A percentile compares a stretch with the other conserved stretches of the same genome.
These are phyloP conservation scores for Ilex asprella DNA, from an alignment of 257 asterid genomes.

Conservation along the genomic window DNA sequence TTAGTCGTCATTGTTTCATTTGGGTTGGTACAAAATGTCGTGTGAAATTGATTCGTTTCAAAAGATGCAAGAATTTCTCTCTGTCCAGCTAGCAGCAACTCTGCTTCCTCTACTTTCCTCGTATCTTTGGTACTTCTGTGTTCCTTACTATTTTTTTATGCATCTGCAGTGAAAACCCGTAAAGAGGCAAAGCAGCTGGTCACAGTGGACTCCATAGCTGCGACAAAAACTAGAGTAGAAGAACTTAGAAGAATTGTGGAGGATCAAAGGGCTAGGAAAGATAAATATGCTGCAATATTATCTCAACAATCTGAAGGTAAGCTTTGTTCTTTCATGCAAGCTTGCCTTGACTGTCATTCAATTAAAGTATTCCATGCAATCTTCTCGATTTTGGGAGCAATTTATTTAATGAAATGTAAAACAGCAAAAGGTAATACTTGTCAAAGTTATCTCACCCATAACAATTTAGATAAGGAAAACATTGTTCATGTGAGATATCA, in stretches of 20 bases:
- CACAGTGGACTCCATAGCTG: constrained; percentile 51
- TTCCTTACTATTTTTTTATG: background rate
- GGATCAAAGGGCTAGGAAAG: constrained; percentile 59
- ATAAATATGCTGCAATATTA: constrained; percentile 67
- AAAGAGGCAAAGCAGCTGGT: constrained; percentile 73
- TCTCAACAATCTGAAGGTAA: constrained; percentile 80
- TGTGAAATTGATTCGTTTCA: too few relatives aligned
- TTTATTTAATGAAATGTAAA: too few relatives aligned
- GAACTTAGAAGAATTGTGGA: constrained; percentile 54
- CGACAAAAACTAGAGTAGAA: constrained; percentile 44
- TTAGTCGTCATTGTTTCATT: too few relatives aligned
- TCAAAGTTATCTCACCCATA: too few relatives aligned
- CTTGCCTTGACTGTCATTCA: constrained; percentile 13
- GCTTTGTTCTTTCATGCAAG: constrained; percentile 5
- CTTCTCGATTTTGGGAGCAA: background rate
- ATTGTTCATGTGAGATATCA: too few relatives aligned
- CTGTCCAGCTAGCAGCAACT: too few relatives aligned
- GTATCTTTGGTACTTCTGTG: background rate
- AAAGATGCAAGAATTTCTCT: too few relatives aligned
- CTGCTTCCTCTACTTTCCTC: too few relatives aligned
- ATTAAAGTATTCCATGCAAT: background rate
- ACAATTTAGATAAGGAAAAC: too few relatives aligned
- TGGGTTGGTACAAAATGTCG: too few relatives aligned
- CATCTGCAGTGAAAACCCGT: constrained; percentile 48
- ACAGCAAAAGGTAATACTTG: constrained; percentile 28